Percentiles rank a stretch among this genome's conserved stretches.
phyloP scores from a whole-genome alignment of 2,329 filamentous ascomycete genomes.

The Diaporthe sp. region DNA sequence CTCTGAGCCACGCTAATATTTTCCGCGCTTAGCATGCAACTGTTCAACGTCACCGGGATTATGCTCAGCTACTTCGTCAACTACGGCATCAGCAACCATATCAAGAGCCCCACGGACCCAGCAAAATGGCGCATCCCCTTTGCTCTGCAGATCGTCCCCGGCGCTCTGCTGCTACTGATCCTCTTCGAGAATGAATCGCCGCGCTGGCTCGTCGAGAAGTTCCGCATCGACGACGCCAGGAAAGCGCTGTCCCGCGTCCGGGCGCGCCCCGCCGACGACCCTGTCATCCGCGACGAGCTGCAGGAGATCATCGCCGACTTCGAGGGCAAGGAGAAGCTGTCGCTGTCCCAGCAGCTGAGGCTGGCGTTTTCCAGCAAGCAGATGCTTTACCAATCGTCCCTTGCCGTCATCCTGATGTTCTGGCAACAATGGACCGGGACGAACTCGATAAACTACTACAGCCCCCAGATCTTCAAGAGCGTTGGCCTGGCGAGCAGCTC shows the following conservation, averaged over 20 bases:
- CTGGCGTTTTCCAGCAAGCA: slow-evolving; percentile 61
- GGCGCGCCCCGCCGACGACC: slow-evolving; percentile 63
- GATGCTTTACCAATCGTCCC: slow-evolving; percentile 53
- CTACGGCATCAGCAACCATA: slow-evolving; percentile 40
- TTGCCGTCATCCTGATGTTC: slow-evolving; percentile 37
- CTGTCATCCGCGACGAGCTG: slow-evolving; percentile 68
- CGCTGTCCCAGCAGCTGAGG: slow-evolving; percentile 53
- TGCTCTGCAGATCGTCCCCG: slow-evolving; percentile 58
- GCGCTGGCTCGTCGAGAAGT: slow-evolving; percentile 53
- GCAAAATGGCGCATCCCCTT: slow-evolving; percentile 58
- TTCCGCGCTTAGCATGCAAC: slow-evolving; percentile 33
- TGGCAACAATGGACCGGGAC: slow-evolving; percentile 62
- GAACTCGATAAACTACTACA: slow-evolving; percentile 74
- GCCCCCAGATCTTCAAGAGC: slow-evolving; percentile 70
- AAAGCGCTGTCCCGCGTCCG: slow-evolving; percentile 61
- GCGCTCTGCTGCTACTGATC: slow-evolving; percentile 52
- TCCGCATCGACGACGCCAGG: slow-evolving; percentile 56
- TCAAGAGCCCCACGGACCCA: slow-evolving; percentile 44
- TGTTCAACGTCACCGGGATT: slow-evolving; percentile 41
- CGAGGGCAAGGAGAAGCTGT: slow-evolving; percentile 58
- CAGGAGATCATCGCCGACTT: slow-evolving; percentile 70
- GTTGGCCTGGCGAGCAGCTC: slow-evolving; percentile 71
- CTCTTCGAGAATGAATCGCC: slow-evolving; percentile 57
- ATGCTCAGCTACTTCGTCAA: slow-evolving; percentile 42
- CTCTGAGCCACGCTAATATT: slow-evolving; percentile 6